These are phyloP conservation scores for Penicillium coprophilum DNA, from an alignment of 495 filamentous ascomycete species.

Conservation along the genomic window DNA sequence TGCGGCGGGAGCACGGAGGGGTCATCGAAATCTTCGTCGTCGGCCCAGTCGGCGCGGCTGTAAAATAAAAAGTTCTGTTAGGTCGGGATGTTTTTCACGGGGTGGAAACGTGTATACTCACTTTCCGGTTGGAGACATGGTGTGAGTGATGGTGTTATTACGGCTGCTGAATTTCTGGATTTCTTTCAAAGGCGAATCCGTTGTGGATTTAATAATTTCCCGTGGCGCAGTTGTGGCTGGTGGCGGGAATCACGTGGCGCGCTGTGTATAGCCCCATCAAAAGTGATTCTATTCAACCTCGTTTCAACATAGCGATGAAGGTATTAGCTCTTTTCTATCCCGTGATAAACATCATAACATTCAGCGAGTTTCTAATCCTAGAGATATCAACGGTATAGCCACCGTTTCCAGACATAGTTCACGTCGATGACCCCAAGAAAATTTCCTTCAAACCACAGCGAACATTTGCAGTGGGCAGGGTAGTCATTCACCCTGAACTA, in stretches of 20 bases:
- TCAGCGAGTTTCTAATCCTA: no score
- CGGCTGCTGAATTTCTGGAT: conserved; percentile 46
- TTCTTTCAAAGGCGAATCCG: conserved; percentile 46
- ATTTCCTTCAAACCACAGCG: no score
- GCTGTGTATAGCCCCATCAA: conserved; percentile 2
- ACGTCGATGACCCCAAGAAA: no score
- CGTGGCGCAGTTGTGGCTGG: conserved; percentile 45
- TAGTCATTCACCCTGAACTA: neutral
- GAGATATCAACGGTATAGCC: no score
- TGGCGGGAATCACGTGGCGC: conserved; percentile 29
- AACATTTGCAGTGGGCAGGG: neutral
- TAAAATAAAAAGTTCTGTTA: conserved; percentile 28
- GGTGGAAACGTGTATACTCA: conserved; percentile 27
- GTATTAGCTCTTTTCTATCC: no score
- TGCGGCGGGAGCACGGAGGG: conserved; percentile 75
- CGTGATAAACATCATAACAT: no score
- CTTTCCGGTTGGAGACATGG: conserved; percentile 51
- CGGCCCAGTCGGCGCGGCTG: conserved; percentile 87
- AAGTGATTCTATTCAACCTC: neutral
- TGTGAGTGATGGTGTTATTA: conserved; percentile 34
- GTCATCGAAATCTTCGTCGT: conserved; percentile 91
- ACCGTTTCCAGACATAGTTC: no score
- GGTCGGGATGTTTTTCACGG: neutral
- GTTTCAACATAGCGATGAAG: neutral
- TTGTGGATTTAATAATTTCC: conserved; percentile 51